A percentile compares a stretch with the other conserved stretches of the same genome.
These are phyloP conservation scores for Apiotrichum veenhuisii DNA, from an alignment of 1,284 basidiomycete species.

Conservation along the genomic window DNA sequence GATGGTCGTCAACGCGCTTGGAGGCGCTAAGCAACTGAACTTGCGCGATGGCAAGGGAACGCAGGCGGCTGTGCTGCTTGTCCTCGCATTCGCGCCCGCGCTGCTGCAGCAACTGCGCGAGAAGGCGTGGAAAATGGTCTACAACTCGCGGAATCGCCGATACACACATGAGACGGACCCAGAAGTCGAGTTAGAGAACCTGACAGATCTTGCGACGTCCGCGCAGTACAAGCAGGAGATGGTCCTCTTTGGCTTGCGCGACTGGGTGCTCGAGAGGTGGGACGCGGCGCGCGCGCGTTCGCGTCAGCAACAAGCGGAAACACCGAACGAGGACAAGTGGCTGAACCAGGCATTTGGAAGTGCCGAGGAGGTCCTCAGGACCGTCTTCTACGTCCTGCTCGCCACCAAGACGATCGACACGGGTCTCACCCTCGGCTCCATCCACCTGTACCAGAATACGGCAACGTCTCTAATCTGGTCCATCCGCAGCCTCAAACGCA, in stretches of 20 bases:
- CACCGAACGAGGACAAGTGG: slow-evolving; percentile 8
- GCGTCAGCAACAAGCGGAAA: not conserved
- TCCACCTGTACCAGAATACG: slow-evolving; percentile 70
- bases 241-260: slow-evolving; percentile 69
- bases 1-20: slow-evolving; percentile 6
- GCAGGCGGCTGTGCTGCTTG: not conserved
- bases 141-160: not conserved
- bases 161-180: not conserved
- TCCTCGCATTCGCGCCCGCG: slow-evolving; percentile 3
- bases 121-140: not conserved
- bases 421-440: slow-evolving; percentile 63
- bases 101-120: not conserved
- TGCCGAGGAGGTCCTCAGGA: not conserved
- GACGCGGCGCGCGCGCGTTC: slow-evolving; percentile 32
- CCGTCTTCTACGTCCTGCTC: slow-evolving; percentile 55
- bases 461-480: slow-evolving; percentile 40
- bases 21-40: slow-evolving; percentile 1
- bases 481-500: not conserved
- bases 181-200: not conserved
- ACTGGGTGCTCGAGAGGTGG: slow-evolving; percentile 76
- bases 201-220: not conserved
- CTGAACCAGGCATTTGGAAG: not conserved
- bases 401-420: slow-evolving; percentile 63
- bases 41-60: not conserved
- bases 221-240: slow-evolving; percentile 55